Base-by-base conservation (phyloP, 2,329 filamentous ascomycete species). In the Colletotrichum aenigma region DNA sequence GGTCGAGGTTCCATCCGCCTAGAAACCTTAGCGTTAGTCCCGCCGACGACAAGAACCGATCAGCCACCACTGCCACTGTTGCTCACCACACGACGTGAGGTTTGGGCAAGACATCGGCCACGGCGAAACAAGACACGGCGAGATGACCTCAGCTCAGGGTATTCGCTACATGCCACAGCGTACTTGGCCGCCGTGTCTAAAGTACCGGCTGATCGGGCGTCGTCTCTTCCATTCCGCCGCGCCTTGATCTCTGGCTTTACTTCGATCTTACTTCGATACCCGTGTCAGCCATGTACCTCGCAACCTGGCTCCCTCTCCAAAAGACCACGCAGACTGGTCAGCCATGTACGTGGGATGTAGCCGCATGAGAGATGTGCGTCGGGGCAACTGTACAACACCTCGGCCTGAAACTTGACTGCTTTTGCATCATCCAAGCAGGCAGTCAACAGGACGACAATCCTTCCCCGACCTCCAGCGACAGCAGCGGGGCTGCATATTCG, bases 331-430 rank as follows among this genome's bases (percentile, higher is more conserved):
- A 32, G 24, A 56, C 64, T 55, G 52, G 55, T 52, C 58, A 58
- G 43, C 43, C 30, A 32, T 34, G 43, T 70, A 43, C 38, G 71
- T 34, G 56, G 32, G 34, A 70, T 38, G 43, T 43, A 70, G 60
- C 71, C 61, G 66, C 66, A 76, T 62, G 66, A 74, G 66, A 68
- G 58, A 58, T 58, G 70, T 70, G 74, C 65, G 60, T 74, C 64
- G 64, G 61, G 62, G 36, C 58, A 58, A 56, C 55, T 58, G 28
- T 70, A 66, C 60, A 38, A 70, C 66, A 55, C 32, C 52, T 60
- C 30, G 26, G 55, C 64, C 70, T 75, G 70, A 69, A 74, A 76
- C 74, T 69, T 60, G 64, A 65, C 34, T 65, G 30, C 32, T n/a
- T 52, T 48, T 38, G 48, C 64, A 68, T 60, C 70, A 28, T 67